A percentile compares a stretch with the other conserved stretches of the same genome.
Conservation (phyloP, 163 green algal species). For the Prototheca cutis region DNA sequence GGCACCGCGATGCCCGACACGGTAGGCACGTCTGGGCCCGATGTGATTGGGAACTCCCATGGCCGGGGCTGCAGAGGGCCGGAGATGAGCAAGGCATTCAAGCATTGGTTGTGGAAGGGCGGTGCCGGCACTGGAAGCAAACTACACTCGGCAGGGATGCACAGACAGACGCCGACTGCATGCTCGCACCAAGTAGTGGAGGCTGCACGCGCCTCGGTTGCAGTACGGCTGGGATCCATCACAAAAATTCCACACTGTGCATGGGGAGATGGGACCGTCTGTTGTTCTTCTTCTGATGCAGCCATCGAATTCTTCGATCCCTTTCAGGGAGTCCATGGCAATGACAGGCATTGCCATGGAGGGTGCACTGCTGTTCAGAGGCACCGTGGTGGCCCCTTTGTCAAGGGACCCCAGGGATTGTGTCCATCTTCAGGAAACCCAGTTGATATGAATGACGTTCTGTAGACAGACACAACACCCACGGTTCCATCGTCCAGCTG, state of each 20-base stretch:
- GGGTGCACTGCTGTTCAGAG: too few relatives aligned
- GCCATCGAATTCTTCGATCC: too few relatives aligned
- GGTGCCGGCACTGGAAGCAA: background rate
- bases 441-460: too few relatives aligned
- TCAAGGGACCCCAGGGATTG: too few relatives aligned
- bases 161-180: conserved; percentile 17
- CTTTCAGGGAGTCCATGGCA: background rate
- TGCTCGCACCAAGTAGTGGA: conserved; percentile 66
- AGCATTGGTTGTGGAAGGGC: background rate
- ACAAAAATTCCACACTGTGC: conserved; percentile 74
- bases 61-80: background rate
- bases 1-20: background rate
- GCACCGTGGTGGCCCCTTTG: too few relatives aligned
- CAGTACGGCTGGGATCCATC: conserved; percentile 44
- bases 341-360: background rate
- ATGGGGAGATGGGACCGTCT: too few relatives aligned
- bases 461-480: too few relatives aligned
- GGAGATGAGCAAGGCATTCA: background rate
- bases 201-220: conserved; percentile 64
- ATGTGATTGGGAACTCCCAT: background rate
- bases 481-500: background rate
- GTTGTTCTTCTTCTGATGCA: too few relatives aligned
- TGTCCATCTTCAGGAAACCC: too few relatives aligned
- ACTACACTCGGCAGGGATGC: background rate
- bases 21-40: background rate